phyloP scores from a whole-genome alignment of 2,329 filamentous ascomycete species.

The Verticillium albo-atrum region DNA sequence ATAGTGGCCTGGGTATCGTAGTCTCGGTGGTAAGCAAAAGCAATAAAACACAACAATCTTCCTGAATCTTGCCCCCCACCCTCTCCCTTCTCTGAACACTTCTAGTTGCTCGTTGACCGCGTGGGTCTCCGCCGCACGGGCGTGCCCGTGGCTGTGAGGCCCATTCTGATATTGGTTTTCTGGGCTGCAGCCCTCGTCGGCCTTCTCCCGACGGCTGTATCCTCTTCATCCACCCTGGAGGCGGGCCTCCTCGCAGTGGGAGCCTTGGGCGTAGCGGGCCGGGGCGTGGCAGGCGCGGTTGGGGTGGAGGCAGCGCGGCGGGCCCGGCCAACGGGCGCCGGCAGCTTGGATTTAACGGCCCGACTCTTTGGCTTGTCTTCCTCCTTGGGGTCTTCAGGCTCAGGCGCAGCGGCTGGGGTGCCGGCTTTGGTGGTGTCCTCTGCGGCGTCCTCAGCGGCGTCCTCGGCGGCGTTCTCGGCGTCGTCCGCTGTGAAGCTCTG shows the following conservation, averaged over 20 bases:
- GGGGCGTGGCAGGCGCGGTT: neutral
- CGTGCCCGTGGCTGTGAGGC: conserved; percentile 1
- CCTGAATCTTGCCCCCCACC: neutral
- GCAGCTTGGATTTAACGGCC: neutral
- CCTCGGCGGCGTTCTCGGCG: neutral
- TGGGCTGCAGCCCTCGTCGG: conserved; percentile 1
- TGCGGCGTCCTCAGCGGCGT: neutral
- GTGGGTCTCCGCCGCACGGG: neutral
- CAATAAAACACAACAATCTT: neutral
- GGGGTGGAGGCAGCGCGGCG: neutral
- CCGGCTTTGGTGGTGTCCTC: neutral
- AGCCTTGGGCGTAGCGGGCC: neutral
- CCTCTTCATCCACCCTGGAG: neutral
- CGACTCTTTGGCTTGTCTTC: neutral
- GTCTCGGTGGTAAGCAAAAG: neutral
- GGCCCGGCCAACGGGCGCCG: neutral
- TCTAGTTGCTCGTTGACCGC: neutral
- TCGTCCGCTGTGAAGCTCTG: neutral
- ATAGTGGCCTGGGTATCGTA: neutral
- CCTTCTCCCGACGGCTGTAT: neutral
- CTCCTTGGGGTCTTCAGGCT: neutral
- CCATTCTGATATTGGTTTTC: conserved; percentile 1
- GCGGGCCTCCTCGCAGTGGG: neutral
- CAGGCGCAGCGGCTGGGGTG: neutral
- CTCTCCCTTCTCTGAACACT: neutral